Base-by-base conservation (phyloP, 192 early-diverging fungal species). In the Funneliformis mosseae region DNA sequence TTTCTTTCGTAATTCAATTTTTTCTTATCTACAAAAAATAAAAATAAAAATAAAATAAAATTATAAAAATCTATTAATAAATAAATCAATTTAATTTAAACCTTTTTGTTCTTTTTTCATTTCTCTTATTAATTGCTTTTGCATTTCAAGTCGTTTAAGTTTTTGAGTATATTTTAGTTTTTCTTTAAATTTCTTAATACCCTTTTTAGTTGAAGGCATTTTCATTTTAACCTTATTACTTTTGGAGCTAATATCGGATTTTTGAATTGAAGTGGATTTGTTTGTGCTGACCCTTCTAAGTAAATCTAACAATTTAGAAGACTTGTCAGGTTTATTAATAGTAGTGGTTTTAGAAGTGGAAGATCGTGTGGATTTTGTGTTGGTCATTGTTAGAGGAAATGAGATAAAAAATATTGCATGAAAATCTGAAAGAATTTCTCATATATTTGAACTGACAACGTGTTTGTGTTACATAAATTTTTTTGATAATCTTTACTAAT, bases 151-250 rank as follows among this genome's bases (percentile, higher is more conserved):
- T 21, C 18, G 50, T 55, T 18, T 55, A 55, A 55, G 12, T 18
- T 55, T 55, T 55, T 55, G 50, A 18, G 50, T n/a, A 41, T 70
- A 41, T 42, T 41, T 70, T 21, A 42, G 21, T n/a, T 70, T 70
- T n/a, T 70, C 68, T 43, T 43, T 70, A 42, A 70, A 16, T 43
- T 70, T 70, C n/a, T 70, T 70, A 43, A 70, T 21, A 4, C 68
- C 68, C 5, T 38, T 70, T 43, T 70, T 70, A 8, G 68, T 70
- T 42, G n/a, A 42, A 9, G 68, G 68, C 33, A 70, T n/a, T 45
- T 70, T 70, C 18, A n/a, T 23, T n/a, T 70, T 66, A 2, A 8
- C 27, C 5, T 8, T 41, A 23, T 38, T 42, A 43, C 18, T 21
- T 70, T 70, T 33, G n/a, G 16, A 0, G 10, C 42, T 41, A 43